phyloP scores from a whole-genome alignment of 805 yeast genomes.

The Ogataea populi-albae region DNA sequence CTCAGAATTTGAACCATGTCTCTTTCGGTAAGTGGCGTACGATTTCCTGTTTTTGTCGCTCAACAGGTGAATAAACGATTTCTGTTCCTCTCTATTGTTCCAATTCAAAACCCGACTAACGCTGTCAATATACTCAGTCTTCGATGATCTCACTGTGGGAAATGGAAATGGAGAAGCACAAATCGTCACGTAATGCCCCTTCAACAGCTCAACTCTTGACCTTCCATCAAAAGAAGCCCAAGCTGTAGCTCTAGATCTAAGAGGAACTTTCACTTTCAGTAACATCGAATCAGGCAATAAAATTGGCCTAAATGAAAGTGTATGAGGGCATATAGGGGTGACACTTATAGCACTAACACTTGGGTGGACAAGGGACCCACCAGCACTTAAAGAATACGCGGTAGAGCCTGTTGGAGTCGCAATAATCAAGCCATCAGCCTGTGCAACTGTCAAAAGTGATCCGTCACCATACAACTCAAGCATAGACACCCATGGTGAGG shows the following conservation, averaged over 20 bases:
- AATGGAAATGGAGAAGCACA: conserved; percentile 88
- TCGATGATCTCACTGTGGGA: conserved; percentile 80
- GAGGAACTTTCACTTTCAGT: conserved; percentile 76
- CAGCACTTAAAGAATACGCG: conserved; percentile 92
- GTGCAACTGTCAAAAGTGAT: conserved; percentile 79
- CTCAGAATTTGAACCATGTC: conserved; percentile 16
- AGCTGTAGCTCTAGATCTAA: conserved; percentile 78
- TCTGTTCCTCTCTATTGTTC: conserved; percentile 89
- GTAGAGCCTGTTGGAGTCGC: conserved; percentile 98
- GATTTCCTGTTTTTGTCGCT: conserved; percentile 54
- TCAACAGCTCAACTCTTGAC: conserved; percentile 71
- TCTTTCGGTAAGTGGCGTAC: conserved; percentile 30
- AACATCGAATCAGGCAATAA: conserved; percentile 91
- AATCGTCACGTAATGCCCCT: conserved; percentile 83
- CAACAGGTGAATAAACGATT: conserved; percentile 64
- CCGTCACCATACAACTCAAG: conserved; percentile 88
- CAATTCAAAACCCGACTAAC: conserved; percentile 86
- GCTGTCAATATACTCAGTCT: conserved; percentile 77
- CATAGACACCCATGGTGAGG: conserved; percentile 88
- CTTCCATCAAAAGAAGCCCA: conserved; percentile 98
- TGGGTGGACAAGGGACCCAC: conserved; percentile 93
- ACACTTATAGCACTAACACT: conserved; percentile 89
- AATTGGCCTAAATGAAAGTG: conserved; percentile 88
- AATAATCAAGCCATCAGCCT: conserved; percentile 89
- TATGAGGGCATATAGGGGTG: conserved; percentile 96